phyloP scores from a whole-genome alignment of 768 basidiomycete genomes.

The Mycena metata region DNA sequence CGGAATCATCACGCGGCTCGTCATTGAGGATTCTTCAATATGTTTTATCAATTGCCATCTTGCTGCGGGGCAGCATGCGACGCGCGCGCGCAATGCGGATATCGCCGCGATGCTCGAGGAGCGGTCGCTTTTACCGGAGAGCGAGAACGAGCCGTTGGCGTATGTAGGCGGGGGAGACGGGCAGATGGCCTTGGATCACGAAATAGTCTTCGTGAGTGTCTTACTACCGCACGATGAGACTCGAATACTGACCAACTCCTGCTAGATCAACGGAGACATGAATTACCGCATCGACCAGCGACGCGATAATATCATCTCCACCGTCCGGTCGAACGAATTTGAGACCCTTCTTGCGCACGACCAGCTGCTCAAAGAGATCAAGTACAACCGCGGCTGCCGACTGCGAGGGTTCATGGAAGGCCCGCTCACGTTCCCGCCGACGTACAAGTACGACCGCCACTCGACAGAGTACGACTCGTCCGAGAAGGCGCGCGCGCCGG shows the following conservation, averaged over 20 bases:
- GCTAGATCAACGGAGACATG: slow-evolving; percentile 90
- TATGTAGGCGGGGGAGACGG: slow-evolving; percentile 95
- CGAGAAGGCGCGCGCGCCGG: slow-evolving; percentile 90
- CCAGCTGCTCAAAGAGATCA: slow-evolving; percentile 92
- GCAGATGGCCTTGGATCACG: slow-evolving; percentile 93
- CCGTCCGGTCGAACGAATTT: slow-evolving; percentile 77
- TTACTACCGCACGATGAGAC: not conserved
- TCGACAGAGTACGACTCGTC: slow-evolving; percentile 88
- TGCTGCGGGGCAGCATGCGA: slow-evolving; percentile 92
- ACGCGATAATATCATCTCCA: slow-evolving; percentile 82
- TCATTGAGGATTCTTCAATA: slow-evolving; percentile 92
- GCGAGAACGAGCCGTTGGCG: slow-evolving; percentile 66
- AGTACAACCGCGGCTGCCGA: slow-evolving; percentile 88
- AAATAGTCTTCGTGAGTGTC: slow-evolving; percentile 85
- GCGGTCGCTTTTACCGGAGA: slow-evolving; percentile 71
- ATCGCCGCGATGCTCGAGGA: slow-evolving; percentile 90
- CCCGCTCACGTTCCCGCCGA: slow-evolving; percentile 86
- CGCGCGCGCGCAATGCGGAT: slow-evolving; percentile 88
- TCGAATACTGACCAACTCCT: not conserved
- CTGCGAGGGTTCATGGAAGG: slow-evolving; percentile 88
- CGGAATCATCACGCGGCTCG: slow-evolving; percentile 89
- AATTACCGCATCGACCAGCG: slow-evolving; percentile 98
- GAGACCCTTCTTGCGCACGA: slow-evolving; percentile 79
- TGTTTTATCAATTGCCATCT: slow-evolving; percentile 98
- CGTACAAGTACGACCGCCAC: slow-evolving; percentile 93